Evolutionary conservation across 768 basidiomycete genomes (phyloP), one percentile per base, ranked within the genome.

Genomic region (Solioccasus polychromus): DNA sequence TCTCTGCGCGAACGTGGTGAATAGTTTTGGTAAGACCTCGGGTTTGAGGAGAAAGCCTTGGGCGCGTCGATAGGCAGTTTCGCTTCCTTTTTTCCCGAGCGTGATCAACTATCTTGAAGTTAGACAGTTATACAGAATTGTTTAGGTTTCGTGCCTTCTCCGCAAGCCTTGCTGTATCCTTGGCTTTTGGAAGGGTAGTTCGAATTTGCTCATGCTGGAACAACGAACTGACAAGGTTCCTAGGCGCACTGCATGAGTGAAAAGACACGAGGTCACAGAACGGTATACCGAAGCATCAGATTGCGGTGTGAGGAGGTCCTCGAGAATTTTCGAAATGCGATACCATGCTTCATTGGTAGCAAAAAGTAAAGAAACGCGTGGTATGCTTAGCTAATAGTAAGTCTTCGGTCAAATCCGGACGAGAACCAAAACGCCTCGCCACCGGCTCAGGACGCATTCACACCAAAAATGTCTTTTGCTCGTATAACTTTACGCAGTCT

Each of bases 201-300:
- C 88, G 86, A 62, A 99, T 92, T 62, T 91, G 88, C 60, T 96
- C 92, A 68, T 98, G 92, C 61, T 97, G 83, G 45, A 99, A 78
- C 26, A 98, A 77, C 5, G 92, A 93, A 20, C 92, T 89, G 51
- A 99, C 94, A 42, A 99, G 72, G 68, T 97, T 97, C 50, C 93
- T 95, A 39, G 20, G 19, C 22, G 34, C 18, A 15, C 15, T 20
- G 18, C 3, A n/a, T 51, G 41, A 60, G 44, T 40, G 41, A 43
- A 18, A 51, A 47, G 18, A 18, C 22, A 2, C 12, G 23, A 24
- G 1, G 3, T 8, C 19, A 1, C 19, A 15, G 14, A 10, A 14
- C 12, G 20, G 44, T 76, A 47, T 57, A 94, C 92, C 95, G 77
- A 44, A 98, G 74, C 86, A 98, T 92, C 44, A 96, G 76, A 74